These are phyloP conservation scores for Phytophthora vignae DNA, from an alignment of 352 stramenopile genomes.

Conservation along the genomic window DNA sequence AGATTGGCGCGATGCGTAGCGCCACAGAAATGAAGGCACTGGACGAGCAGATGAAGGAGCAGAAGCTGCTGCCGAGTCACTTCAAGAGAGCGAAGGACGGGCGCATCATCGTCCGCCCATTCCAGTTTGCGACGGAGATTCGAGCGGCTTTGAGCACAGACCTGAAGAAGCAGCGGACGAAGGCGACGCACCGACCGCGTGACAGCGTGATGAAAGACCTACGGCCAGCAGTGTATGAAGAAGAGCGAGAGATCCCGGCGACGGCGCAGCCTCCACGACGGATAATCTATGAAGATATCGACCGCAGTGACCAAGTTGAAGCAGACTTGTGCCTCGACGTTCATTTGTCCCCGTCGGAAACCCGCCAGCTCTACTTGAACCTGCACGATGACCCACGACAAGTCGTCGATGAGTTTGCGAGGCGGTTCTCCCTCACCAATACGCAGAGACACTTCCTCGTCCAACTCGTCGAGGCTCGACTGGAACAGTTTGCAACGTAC, in stretches of 20 bases:
- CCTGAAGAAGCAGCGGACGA: conserved; percentile 22
- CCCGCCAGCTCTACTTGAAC: conserved; percentile 47
- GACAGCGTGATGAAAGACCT: conserved; percentile 34
- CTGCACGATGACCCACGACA: conserved; percentile 38
- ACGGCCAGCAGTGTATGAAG: conserved; percentile 6
- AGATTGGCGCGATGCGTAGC: conserved; percentile 56
- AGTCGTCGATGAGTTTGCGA: conserved; percentile 39
- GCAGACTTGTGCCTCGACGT: conserved; percentile 46
- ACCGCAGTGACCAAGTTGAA: not conserved
- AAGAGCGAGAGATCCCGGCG: conserved; percentile 7
- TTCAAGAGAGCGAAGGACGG: conserved; percentile 50
- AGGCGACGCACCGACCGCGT: conserved; percentile 6
- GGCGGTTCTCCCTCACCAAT: conserved; percentile 33
- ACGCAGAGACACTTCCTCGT: conserved; percentile 41
- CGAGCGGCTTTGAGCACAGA: conserved; percentile 26
- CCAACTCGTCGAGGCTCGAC: conserved; percentile 33
- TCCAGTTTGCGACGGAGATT: conserved; percentile 48
- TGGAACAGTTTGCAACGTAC: conserved; percentile 65
- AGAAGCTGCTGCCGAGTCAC: conserved; percentile 35
- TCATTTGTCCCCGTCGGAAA: conserved; percentile 53
- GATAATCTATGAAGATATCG: not conserved
- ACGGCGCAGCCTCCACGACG: not conserved
- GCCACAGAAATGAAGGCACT: conserved; percentile 43
- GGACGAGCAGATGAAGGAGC: conserved; percentile 40
- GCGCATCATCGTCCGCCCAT: conserved; percentile 57